Base-by-base conservation (phyloP, 179 eudicot genomes). In the Spergularia azorica region DNA sequence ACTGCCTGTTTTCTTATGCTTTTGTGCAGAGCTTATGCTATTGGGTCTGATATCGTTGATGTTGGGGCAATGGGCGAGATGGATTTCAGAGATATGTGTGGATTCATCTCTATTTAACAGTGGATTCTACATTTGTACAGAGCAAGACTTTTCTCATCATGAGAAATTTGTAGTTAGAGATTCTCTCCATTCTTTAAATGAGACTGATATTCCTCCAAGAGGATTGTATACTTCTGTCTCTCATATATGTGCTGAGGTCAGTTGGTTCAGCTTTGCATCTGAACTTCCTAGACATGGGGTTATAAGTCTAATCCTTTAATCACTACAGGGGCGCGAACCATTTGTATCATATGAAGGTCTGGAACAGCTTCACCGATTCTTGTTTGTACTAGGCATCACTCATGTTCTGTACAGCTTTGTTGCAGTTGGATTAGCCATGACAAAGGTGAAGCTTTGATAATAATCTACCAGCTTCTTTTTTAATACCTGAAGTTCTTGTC, bases 271-370 rank as follows among this genome's bases (percentile, higher is more conserved):
- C 3, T 48, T 79, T 55, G 60, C 32, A 65, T 43, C 10, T 1
- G 0, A 69, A 50, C 39, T 57, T 67, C 58, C 4, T 62, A 38
- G 16, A 46, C 21, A 64, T 6, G 60, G 61, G 9, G 10, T 61
- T 46, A 55, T 6, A 26, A 43, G 16, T 26, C 72, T 77, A 18
- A 73, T 3, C 56, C 14, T 48, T 16, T 63, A n/a, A 64, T 67
- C 26, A 63, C 69, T 82, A 71, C 91, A 93, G 98, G 98, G 97
- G 14, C 95, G 84, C 26, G 97, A 95, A 82, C 98, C 98, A 67
- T 95, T 93, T 75, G 97, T 95, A 74, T 95, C 98, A 9, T 83
- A 85, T 63, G 97, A 95, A 90, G 98, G 97, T 61, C 95, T 95
- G 56, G 98, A 93, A 79, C 98, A 95, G 84, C 98, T 95, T 81